Evolutionary conservation across 495 filamentous ascomycete species (phyloP).

Genomic region (Hypoxylon fuscum): DNA sequence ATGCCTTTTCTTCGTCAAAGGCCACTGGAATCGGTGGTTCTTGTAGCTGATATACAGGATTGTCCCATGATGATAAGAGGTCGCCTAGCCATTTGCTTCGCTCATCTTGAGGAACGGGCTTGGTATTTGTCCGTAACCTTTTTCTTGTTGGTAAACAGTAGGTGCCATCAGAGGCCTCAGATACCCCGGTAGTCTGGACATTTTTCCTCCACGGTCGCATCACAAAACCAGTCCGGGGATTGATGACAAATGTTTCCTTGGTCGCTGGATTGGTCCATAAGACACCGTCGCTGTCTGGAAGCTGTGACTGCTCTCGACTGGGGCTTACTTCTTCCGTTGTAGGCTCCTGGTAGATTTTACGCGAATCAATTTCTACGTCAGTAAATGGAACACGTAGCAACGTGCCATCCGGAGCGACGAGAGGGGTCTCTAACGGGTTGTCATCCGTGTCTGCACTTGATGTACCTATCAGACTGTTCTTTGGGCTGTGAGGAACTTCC

Average conservation of each 20-base stretch:
- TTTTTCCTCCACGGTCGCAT: conserved; percentile 20
- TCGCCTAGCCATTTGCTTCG: conserved; percentile 52
- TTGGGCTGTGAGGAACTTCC: conserved; percentile 2
- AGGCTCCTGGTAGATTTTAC: neutral
- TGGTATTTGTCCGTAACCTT: conserved; percentile 26
- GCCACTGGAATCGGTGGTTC: conserved; percentile 51
- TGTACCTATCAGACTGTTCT: neutral
- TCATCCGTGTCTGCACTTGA: conserved; percentile 24
- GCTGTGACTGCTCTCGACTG: neutral
- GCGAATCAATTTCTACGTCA: conserved; percentile 31
- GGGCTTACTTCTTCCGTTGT: neutral
- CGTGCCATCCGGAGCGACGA: conserved; percentile 46
- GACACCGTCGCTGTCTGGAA: conserved; percentile 49
- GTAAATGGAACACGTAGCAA: conserved; percentile 51
- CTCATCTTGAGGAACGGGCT: conserved; percentile 23
- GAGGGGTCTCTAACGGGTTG: conserved; percentile 23
- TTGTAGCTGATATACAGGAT: conserved; percentile 50
- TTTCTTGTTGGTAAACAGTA: conserved; percentile 15
- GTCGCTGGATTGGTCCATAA: conserved; percentile 76
- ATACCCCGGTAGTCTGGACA: neutral
- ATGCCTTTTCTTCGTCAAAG: conserved; percentile 38
- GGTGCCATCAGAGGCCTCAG: conserved; percentile 6
- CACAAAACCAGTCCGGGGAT: conserved; percentile 70
- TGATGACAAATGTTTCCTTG: conserved; percentile 64
- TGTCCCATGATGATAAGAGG: conserved; percentile 48